phyloP scores from a whole-genome alignment of 1,284 basidiomycete species.

The Limonomyces culmigenus region DNA sequence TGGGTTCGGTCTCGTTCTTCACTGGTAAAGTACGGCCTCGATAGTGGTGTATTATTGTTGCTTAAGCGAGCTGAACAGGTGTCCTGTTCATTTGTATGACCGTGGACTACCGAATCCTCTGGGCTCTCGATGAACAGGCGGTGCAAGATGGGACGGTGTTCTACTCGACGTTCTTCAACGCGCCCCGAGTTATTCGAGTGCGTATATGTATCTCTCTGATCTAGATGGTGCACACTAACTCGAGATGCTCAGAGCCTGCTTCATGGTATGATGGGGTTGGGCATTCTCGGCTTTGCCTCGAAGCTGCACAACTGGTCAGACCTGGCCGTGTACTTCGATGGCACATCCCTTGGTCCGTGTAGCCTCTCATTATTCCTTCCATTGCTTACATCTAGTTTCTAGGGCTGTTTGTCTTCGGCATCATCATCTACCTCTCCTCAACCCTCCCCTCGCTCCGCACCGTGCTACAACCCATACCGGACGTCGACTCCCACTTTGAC shows the following conservation, averaged over 20 bases:
- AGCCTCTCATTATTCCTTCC: slow-evolving; percentile 1
- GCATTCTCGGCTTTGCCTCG: slow-evolving; percentile 51
- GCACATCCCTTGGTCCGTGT: slow-evolving; percentile 56
- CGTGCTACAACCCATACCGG: slow-evolving; percentile 36
- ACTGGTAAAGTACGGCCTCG: slow-evolving; percentile 20
- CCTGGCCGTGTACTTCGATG: slow-evolving; percentile 85
- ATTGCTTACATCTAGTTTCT: slow-evolving; percentile 4
- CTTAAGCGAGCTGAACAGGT: slow-evolving; percentile 23
- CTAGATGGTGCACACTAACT: not conserved
- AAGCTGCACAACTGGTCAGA: slow-evolving; percentile 81
- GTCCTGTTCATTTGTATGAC: slow-evolving; percentile 80
- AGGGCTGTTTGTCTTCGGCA: slow-evolving; percentile 61
- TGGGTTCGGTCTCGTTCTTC: slow-evolving; percentile 74
- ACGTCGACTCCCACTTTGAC: slow-evolving; percentile 42
- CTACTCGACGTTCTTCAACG: slow-evolving; percentile 81
- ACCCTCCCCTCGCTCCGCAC: slow-evolving; percentile 64
- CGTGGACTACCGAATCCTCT: slow-evolving; percentile 74
- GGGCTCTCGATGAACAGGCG: slow-evolving; percentile 43
- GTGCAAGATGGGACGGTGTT: slow-evolving; percentile 68
- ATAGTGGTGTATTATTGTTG: slow-evolving; percentile 2
- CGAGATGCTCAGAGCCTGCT: slow-evolving; percentile 44
- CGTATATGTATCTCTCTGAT: slow-evolving; percentile 8
- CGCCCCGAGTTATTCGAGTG: slow-evolving; percentile 80
- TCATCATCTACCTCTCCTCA: slow-evolving; percentile 69
- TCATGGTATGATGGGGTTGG: slow-evolving; percentile 66